Base-by-base conservation (phyloP, 2,329 filamentous ascomycete genomes). In the Teratosphaeria gauchensis region DNA sequence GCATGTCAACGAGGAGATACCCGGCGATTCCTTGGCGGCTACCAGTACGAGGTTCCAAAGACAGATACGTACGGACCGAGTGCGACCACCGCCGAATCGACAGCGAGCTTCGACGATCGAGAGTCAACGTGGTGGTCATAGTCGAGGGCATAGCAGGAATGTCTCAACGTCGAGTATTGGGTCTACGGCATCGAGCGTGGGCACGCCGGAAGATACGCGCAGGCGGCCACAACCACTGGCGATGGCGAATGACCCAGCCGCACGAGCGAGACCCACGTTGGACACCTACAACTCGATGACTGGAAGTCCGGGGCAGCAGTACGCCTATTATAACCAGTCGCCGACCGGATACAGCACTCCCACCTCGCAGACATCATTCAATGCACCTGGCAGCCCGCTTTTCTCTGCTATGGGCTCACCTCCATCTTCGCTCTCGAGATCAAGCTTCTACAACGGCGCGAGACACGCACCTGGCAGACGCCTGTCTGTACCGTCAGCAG, bases 1-100 rank as follows among this genome's bases (percentile, higher is more conserved):
- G 0, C 94, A 99, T 72, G 89, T 95, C 59, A 96, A 97, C 72
- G 94, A 97, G 72, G 91, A 96, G 59, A 99, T 99, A 35, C 94
- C 94, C 3, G 85, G 86, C 48, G 91, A 96, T 72, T 97, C 94
- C 1, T 82, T 97, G 21, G 94, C 94, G 16, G 94, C 92, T 3
- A 94, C 90, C 1, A 91, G 92, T 28, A 95, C 92, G 8, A 82
- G 92, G 46, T 96, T 95, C 67, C 92, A 96, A 68, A 83, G 92
- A 62, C 92, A 96, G 73, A 90, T 96, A 60, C 84, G 92, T 56
- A 95, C 90, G 0, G 92, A 96, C 64, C 81, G 90, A 60, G 88
- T 92, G 35, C 83, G 90, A 57, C 87, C 88, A 55, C 82, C 87
- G 1, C 86, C 83, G 30, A 83, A 82, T 59, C 81, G 92, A 64